Base-by-base conservation (phyloP, 1,284 basidiomycete genomes). In the Grifola frondosa region DNA sequence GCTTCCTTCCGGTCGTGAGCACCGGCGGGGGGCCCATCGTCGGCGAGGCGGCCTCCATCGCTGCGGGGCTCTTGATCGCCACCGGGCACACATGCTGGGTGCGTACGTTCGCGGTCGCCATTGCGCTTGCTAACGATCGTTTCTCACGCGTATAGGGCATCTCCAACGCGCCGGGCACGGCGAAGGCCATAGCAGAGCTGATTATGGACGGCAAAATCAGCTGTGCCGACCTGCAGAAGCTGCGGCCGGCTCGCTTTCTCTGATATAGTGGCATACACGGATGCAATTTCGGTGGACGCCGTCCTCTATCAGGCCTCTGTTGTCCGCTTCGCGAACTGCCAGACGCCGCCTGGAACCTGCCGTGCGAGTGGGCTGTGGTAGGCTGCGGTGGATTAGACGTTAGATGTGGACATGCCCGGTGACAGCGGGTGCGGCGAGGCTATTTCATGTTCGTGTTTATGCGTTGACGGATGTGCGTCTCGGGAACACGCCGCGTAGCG, bases 91-190 rank as follows among this genome's bases (percentile, higher is more conserved):
- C 82, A 1, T 85, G 82, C 38, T 64, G 62, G 62, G 62, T 64
- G 41, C 25, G 62, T 53, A 3, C 15, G 1, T 10, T 16, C n/a
- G n/a, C n/a, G n/a, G n/a, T 16, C 10, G 16, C 6, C 20, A 19
- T 40, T 19, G 10, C 5, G 20, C 3, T 33, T 6, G 22, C 12
- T 29, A 4, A 13, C 52, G 40, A 49, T 32, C 20, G 21, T 5
- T 2, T 19, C 35, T 31, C 23, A n/a, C n/a, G n/a, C 31, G 15
- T 48, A 10, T 45, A 84, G 83, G 84, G 84, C 3, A 82, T 86
- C 37, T 85, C 78, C 59, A 86, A 87, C 53, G 84, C 78, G 3
- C 83, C 84, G 1, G 83, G 81, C 3, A 86, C 83, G 3, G 84
- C 74, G 6, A 78, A 71, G 50, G 74, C 72, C 3, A 54, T 87